Base-by-base conservation (phyloP, 1,284 basidiomycete species). In the Puccinia polysora region DNA sequence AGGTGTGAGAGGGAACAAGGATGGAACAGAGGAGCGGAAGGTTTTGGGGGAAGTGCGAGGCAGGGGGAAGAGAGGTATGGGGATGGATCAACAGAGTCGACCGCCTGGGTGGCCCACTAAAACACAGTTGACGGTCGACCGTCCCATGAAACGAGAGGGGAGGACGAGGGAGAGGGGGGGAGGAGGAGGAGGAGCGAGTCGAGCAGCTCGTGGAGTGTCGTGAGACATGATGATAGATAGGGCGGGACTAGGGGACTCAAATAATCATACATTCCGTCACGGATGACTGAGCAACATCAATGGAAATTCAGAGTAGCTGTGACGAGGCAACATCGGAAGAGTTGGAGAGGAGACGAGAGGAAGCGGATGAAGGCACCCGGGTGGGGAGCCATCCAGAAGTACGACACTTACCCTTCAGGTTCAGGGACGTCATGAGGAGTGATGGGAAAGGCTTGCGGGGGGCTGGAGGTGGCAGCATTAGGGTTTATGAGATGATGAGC, bases 371-470 rank as follows among this genome's bases (percentile, higher is more conserved):
- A 25, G 18, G 50, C 23, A 25, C 23, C 2, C 23, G n/a, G 50
- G 12, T 15, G 30, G 50, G 20, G 20, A 52, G 20, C 20, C 15
- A 15, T 5, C 47, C 47, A 52, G 30, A 20, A 52, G n/a, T n/a
- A n/a, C n/a, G n/a, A n/a, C n/a, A n/a, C 50, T 52, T 15, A 52
- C 50, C 50, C 23, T 7, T 52, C 12, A 52, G 50, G 20, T 52
- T 52, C 50, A 23, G 50, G 2, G 20, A 52, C 50, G 30, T 52
- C 50, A 23, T 52, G 50, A 52, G 50, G 50, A 28, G 50, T 52
- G 20, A 52, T 28, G 6, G 50, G 50, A 28, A 52, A 52, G 8
- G 50, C 50, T 28, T 20, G 50, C 2, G 50, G 50, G 8, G 50
- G 50, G 30, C 50, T 52, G 50, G 50, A 52, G 23, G 23, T 25